Percentiles rank a stretch among this genome's conserved stretches.
phyloP scores from a whole-genome alignment of 345 rosid species.

The Brassica incana region DNA sequence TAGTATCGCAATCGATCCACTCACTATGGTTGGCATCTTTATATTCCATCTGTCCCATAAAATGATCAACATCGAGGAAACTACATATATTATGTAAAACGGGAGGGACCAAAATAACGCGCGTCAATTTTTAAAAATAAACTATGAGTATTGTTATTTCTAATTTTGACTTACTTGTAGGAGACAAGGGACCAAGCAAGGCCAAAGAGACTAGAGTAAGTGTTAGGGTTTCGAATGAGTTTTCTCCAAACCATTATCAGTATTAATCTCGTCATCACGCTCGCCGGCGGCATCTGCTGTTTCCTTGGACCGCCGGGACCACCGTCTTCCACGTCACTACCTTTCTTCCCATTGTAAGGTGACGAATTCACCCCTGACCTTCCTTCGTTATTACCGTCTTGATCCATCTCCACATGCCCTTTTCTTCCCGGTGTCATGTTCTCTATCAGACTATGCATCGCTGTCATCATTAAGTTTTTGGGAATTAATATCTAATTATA shows the following conservation, averaged over 20 bases:
- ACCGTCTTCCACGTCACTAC: conserved; percentile 44
- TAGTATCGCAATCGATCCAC: conserved; percentile 68
- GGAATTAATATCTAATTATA: background rate
- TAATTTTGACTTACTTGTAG: conserved; percentile 44
- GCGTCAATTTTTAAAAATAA: background rate
- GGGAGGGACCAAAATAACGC: background rate
- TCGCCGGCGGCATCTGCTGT: conserved; percentile 74
- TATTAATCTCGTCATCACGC: conserved; percentile 71
- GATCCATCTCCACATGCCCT: conserved; percentile 48
- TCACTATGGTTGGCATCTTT: conserved; percentile 66
- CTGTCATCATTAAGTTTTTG: conserved; percentile 39
- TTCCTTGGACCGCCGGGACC: conserved; percentile 44
- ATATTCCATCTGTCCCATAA: conserved; percentile 58
- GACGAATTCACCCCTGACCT: conserved; percentile 48
- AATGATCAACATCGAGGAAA: conserved; percentile 5
- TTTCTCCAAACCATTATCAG: conserved; percentile 81
- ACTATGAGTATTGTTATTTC: background rate
- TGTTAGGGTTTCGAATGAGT: conserved; percentile 74
- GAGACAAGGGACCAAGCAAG: conserved; percentile 69
- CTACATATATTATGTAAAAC: background rate
- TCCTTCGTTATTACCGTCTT: conserved; percentile 47
- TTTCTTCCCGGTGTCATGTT: conserved; percentile 59
- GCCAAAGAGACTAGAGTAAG: conserved; percentile 70
- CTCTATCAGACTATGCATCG: conserved; percentile 60
- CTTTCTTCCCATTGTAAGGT: conserved; percentile 50